Conservation (phyloP, 257 asterid genomes). For the Thymus quinquecostatus region DNA sequence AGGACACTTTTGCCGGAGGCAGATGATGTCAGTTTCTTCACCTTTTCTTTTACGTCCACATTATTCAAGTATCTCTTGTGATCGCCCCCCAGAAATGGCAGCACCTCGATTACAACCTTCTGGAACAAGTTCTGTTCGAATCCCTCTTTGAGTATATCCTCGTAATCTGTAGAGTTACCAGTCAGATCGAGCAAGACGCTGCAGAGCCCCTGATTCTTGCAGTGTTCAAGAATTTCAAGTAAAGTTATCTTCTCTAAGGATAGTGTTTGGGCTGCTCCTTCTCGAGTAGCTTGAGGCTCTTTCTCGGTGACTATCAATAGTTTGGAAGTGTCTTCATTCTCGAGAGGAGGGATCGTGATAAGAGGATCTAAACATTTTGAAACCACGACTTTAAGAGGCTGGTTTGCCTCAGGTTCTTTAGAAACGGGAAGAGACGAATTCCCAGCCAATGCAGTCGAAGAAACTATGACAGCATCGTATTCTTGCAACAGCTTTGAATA, state of each 20-base stretch:
- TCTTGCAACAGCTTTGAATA: constrained; percentile 88
- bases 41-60: constrained; percentile 36
- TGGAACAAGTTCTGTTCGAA: constrained; percentile 61
- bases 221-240: constrained; percentile 64
- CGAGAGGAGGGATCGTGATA: constrained; percentile 33
- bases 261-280: constrained; percentile 49
- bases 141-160: constrained; percentile 67
- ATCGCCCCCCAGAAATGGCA: constrained; percentile 61
- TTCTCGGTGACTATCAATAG: constrained; percentile 46
- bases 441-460: constrained; percentile 42
- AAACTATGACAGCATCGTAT: constrained; percentile 67
- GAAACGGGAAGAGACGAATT: constrained; percentile 50
- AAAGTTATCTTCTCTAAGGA: constrained; percentile 48
- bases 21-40: constrained; percentile 57
- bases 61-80: constrained; percentile 25
- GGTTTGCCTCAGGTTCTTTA: constrained; percentile 80
- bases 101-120: constrained; percentile 74
- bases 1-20: constrained; percentile 56
- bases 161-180: constrained; percentile 42
- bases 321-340: constrained; percentile 40
- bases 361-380: constrained; percentile 41
- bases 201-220: constrained; percentile 69
- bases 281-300: constrained; percentile 41
- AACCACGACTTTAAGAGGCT: constrained; percentile 66
- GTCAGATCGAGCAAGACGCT: constrained; percentile 69